phyloP scores from a whole-genome alignment of 345 rosid genomes.

The Eucalyptus urophylla region DNA sequence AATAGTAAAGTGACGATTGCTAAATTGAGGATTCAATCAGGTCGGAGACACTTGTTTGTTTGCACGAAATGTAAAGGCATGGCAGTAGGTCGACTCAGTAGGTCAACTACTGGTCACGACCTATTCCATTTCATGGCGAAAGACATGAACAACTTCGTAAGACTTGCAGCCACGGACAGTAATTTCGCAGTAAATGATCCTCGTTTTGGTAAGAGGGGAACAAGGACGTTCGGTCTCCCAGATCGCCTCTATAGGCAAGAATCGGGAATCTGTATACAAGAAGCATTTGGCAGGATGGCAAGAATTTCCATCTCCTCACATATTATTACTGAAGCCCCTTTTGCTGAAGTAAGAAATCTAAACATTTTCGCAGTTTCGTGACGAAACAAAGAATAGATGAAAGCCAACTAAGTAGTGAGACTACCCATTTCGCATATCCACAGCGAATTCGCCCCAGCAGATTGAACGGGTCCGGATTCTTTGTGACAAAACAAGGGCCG shows the following conservation, averaged over 20 bases:
- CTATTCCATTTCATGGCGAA: not conserved
- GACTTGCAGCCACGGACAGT: not conserved
- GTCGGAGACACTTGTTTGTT: not conserved
- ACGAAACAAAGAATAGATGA: not conserved
- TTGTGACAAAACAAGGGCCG: not conserved
- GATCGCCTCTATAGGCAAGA: not conserved
- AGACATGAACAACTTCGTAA: not conserved
- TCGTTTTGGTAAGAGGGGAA: not conserved
- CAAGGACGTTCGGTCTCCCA: not conserved
- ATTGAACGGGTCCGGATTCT: not conserved
- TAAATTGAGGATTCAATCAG: not conserved
- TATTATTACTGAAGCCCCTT: not conserved
- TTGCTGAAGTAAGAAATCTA: not conserved
- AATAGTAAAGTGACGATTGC: not conserved
- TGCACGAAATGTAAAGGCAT: not conserved
- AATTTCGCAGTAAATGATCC: not conserved
- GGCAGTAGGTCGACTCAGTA: not conserved
- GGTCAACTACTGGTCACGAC: rapidly evolving
- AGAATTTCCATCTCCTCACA: not conserved
- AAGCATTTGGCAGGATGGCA: not conserved
- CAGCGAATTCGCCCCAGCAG: not conserved
- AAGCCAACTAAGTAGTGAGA: not conserved
- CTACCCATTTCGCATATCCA: not conserved
- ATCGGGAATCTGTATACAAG: not conserved
- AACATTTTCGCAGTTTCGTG: not conserved